Evolutionary conservation across 2,329 filamentous ascomycete species (phyloP), one percentile per base, ranked within the genome.

Genomic region (Penicillium sp.): DNA sequence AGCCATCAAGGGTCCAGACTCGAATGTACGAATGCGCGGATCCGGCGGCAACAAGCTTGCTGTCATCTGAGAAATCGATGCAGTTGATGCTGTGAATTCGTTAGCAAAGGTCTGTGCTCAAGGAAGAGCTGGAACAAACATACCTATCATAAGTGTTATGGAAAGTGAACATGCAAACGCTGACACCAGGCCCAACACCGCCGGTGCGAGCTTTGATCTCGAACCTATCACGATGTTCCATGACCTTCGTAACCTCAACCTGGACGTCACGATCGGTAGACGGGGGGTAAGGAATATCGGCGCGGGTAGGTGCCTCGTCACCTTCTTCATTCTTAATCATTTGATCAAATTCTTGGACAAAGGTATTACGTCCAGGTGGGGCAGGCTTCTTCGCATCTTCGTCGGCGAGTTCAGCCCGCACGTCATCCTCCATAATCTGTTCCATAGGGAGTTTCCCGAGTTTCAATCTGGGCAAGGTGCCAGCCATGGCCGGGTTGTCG

Each of bases 141-240:
- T 74, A 91, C 89, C 83, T 87, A 70, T 95, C 90, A 55, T 90
- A 85, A 0, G 89, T 95, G 70, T 99, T 99, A 75, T 99, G 93
- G 65, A 97, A 95, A 0, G 93, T 99, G 68, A 95, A 96, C 88
- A 97, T 97, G 76, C 89, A 93, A 19, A 95, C 86, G 62, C 90
- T 95, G 52, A 96, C 79, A 22, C 85, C 84, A 46, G 89, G 83
- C 12, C 91, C 89, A 42, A 91, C 80, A 8, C 91, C 92, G 13
- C 89, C 88, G 11, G 88, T 92, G 29, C 87, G 82, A 16, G 85
- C 83, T 52, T 95, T 88, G 49, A 97, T 92, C 65, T 83, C 87
- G 68, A 96, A 95, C 14, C 92, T 82, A 63, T 97, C 92, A 18
- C 93, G 84, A 63, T 95, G 89, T 69, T 99, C 93, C 57, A 89